Evolutionary conservation across 2,329 filamentous ascomycete genomes (phyloP), one percentile per base, ranked within the genome.

Genomic region (Diaporthe sp.): DNA sequence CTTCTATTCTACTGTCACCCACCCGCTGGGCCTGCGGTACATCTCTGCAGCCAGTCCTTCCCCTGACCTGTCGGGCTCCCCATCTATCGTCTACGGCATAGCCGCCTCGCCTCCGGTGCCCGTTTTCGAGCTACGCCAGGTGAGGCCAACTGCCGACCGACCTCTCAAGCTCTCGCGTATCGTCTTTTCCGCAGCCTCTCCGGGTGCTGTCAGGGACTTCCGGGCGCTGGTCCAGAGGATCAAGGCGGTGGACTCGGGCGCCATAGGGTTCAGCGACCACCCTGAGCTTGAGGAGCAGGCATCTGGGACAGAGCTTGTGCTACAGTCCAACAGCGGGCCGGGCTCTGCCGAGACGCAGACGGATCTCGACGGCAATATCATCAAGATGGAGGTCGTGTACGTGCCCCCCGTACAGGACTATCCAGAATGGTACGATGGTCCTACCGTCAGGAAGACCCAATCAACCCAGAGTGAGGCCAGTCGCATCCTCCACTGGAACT

Each of bases 331-430:
- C 30, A 30, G 35, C 45, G 12, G 47, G 19, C 28, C 35, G 2
- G 72, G 64, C 22, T 33, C 70, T 22, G 30, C 45, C 30, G 72
- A 61, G 38, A 89, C 91, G 75, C 68, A 61, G 38, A 89, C 91
- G 75, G 95, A 97, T 83, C 89, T 94, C 72, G 95, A 97, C 84
- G 94, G 94, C 68, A 97, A 97, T 85, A 93, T 90, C 78, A 72
- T 67, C 64, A 67, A 19, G 45, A 92, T 97, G 81, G 94, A 97
- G 81, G 93, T 94, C 40, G 90, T 96, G 67, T 93, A 91, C 81
- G 86, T 87, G 12, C 81, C 82, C 17, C 80, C 82, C 52, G 77
- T 79, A 54, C 69, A 73, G 54, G 82, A 82, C 45, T 84, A 86
- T 68, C 78, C 82, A 35, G 77, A 83, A 8, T 78, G 80, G 71